Evolutionary conservation across 2,329 filamentous ascomycete species (phyloP), one percentile per base, ranked within the genome.

Genomic region (Calonectria ilicicola): DNA sequence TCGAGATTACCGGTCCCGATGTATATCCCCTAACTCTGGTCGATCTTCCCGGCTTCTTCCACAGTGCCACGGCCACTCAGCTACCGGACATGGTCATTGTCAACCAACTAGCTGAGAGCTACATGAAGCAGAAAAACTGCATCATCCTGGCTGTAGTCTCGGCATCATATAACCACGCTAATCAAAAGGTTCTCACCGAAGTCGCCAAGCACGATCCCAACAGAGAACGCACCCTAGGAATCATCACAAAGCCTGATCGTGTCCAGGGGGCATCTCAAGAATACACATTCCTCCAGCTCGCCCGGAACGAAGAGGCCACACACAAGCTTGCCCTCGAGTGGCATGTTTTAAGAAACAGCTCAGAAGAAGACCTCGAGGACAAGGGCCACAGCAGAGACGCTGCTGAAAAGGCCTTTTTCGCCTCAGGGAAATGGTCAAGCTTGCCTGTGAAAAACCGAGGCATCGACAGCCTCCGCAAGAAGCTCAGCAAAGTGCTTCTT

Each of bases 321-420:
- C 75, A 83, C 26, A 77, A 77, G 17, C 71, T 84, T 2, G 75
- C 82, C 29, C 82, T 86, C 0, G 88, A 88, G 0, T 90, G 88
- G 88, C 87, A 90, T 72, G 84, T 90, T 27, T 71, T 91, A 14
- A 86, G 84, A 47, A 91, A 91, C 71, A 80, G 84, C 84, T 69
- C 87, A 81, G 17, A 82, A 86, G 67, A 64, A 62, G 7, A 67
- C 42, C n/a, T 76, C 35, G 19, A 65, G 69, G 15, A 69, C 23
- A 47, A 51, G 21, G 47, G 47, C 21, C 66, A 68, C 6, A 56
- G 53, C 32, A 44, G 84, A 7, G 83, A 86, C 42, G 42, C 73
- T 1, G 69, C 78, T 7, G 83, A 86, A 67, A 56, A 72, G 3
- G 29, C 70, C 0, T 85, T 86, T 68, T 83, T 87, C 73, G 46